Evolutionary conservation across 2,329 filamentous ascomycete genomes (phyloP).

Genomic region (Paracorniculantispora psalliotae): DNA sequence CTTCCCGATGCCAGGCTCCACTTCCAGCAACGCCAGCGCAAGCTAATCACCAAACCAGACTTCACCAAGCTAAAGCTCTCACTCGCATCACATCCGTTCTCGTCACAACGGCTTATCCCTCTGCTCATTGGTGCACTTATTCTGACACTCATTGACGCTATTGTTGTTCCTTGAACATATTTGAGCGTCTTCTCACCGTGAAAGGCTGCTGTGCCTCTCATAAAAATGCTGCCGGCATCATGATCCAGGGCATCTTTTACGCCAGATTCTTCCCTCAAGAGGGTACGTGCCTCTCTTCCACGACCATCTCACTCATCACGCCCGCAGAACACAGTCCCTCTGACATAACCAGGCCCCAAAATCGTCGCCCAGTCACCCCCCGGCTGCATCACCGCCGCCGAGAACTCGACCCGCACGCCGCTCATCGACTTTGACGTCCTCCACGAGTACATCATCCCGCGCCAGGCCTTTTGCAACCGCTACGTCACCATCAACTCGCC

Average conservation of each 20-base stretch:
- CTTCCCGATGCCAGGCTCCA: background rate
- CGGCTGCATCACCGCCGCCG: conserved; percentile 52
- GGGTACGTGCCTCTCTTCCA: conserved; percentile 36
- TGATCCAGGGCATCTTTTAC: conserved; percentile 69
- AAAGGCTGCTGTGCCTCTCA: background rate
- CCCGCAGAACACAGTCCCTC: background rate
- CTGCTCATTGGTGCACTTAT: background rate
- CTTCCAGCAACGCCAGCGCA: background rate
- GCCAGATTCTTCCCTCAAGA: conserved; percentile 63
- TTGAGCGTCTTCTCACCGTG: background rate
- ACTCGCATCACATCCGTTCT: background rate
- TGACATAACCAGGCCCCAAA: conserved; percentile 46
- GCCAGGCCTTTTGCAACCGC: conserved; percentile 91
- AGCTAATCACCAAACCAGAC: background rate
- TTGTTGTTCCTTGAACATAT: background rate
- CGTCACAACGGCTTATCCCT: background rate
- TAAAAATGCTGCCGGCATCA: conserved; percentile 26
- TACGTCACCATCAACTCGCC: conserved; percentile 75
- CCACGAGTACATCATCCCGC: conserved; percentile 89
- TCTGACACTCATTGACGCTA: background rate
- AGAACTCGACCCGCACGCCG: conserved; percentile 40
- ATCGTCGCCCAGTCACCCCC: conserved; percentile 59
- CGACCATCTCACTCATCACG: background rate
- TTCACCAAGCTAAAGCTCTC: background rate
- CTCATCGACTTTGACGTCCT: conserved; percentile 83